Evolutionary conservation across 208 protist genomes (phyloP).

Genomic region (Leptomonas seymouri): DNA sequence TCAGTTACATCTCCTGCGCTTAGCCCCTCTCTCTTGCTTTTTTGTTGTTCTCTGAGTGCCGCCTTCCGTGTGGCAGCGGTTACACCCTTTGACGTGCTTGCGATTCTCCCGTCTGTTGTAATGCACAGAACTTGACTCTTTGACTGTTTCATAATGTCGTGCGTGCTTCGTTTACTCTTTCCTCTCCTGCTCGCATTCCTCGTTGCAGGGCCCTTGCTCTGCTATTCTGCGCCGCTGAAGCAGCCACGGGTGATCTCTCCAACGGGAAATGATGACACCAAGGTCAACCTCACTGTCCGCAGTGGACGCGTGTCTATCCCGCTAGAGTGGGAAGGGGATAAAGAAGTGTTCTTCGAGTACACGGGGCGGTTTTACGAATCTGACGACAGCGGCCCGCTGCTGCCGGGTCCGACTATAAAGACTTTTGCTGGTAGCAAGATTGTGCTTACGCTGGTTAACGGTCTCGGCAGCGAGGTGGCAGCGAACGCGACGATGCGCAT

Average conservation of each 20-base stretch:
- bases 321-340: conserved; percentile 28
- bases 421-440: conserved; percentile 71
- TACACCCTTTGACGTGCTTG: neutral
- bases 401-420: conserved; percentile 75
- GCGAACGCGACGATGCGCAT: conserved; percentile 26
- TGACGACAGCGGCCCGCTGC: conserved; percentile 37
- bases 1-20: too few species aligned
- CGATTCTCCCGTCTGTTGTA: neutral
- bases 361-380: conserved; percentile 66
- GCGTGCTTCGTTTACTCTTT: neutral
- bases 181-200: conserved; percentile 11
- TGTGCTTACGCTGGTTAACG: conserved; percentile 61
- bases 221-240: conserved; percentile 18
- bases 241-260: conserved; percentile 38
- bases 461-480: conserved; percentile 43
- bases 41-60: too few species aligned
- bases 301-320: conserved; percentile 49
- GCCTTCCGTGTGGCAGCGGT: neutral
- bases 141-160: neutral
- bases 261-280: conserved; percentile 41
- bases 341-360: conserved; percentile 65
- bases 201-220: conserved; percentile 1
- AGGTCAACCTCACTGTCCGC: conserved; percentile 52
- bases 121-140: neutral
- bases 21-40: too few species aligned